These are phyloP conservation scores for Fusarium sp. DNA, from an alignment of 2,329 filamentous ascomycete species.

Conservation along the genomic window DNA sequence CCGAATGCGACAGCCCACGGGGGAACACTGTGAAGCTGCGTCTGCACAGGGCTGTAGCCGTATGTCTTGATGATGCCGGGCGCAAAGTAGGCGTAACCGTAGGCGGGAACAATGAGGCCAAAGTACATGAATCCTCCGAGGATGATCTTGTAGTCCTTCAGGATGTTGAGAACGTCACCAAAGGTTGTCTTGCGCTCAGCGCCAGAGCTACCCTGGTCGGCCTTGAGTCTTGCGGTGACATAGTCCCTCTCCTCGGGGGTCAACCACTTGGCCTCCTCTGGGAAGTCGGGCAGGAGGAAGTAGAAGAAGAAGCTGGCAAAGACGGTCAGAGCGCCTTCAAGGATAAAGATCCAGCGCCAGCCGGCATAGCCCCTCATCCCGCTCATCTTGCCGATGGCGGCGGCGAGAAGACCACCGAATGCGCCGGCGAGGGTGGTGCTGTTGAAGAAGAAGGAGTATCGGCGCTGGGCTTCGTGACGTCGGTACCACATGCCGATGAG, in stretches of 20 bases:
- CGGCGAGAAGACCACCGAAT: constrained; percentile 87
- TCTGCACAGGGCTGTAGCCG: constrained; percentile 69
- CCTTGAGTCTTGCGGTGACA: constrained; percentile 73
- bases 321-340: constrained; percentile 76
- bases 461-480: constrained; percentile 86
- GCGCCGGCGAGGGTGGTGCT: constrained; percentile 83
- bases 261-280: constrained; percentile 80
- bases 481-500: constrained; percentile 92
- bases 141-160: constrained; percentile 81
- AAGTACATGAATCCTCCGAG: constrained; percentile 85
- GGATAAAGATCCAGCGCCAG: constrained; percentile 88
- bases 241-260: constrained; percentile 75
- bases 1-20: constrained; percentile 77
- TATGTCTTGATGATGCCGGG: constrained; percentile 78
- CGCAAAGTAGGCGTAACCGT: constrained; percentile 82
- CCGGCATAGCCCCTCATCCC: constrained; percentile 73
- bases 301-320: constrained; percentile 71
- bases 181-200: constrained; percentile 70
- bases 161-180: constrained; percentile 69
- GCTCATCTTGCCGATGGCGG: constrained; percentile 91
- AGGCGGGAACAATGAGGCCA: constrained; percentile 81
- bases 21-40: constrained; percentile 68
- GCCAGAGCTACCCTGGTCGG: constrained; percentile 76
- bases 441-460: constrained; percentile 94
- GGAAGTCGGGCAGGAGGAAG: constrained; percentile 80